phyloP scores from a whole-genome alignment of 2,329 filamentous ascomycete species.

The Neofusicoccum kwambonambiense region DNA sequence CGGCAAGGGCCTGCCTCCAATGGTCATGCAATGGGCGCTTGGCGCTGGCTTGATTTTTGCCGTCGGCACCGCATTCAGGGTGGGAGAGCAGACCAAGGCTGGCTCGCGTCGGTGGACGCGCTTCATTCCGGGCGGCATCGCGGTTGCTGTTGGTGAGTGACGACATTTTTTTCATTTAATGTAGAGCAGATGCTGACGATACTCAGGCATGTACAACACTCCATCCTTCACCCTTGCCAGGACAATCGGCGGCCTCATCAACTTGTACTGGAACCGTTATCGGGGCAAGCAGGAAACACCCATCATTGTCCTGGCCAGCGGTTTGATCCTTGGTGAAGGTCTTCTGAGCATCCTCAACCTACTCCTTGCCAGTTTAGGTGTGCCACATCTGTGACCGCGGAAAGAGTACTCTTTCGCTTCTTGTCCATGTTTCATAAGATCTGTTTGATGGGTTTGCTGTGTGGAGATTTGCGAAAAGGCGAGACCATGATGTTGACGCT shows the following conservation, averaged over 20 bases:
- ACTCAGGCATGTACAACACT: conserved; percentile 88
- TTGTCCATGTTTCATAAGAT: background rate
- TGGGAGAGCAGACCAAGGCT: conserved; percentile 34
- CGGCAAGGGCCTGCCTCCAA: conserved; percentile 79
- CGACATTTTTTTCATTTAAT: background rate
- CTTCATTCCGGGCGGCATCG: conserved; percentile 87
- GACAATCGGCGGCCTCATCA: conserved; percentile 73
- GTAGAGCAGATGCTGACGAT: background rate
- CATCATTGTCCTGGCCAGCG: conserved; percentile 84
- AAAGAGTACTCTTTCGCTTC: background rate
- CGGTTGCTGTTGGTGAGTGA: conserved; percentile 81
- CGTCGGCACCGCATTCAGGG: conserved; percentile 67
- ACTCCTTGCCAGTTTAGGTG: conserved; percentile 70
- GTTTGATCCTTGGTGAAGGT: conserved; percentile 89
- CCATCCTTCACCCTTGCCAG: conserved; percentile 92
- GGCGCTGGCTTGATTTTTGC: conserved; percentile 75
- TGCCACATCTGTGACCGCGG: conserved; percentile 64
- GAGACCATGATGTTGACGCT: no score
- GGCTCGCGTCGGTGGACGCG: conserved; percentile 59
- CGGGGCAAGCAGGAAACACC: conserved; percentile 63
- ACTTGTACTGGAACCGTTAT: conserved; percentile 72
- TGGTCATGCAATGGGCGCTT: conserved; percentile 77
- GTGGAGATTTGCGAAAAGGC: no score
- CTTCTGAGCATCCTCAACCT: conserved; percentile 90
- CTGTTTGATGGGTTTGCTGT: no score